Conservation (phyloP, 345 rosid genomes). For the Lenwebbia sp. region DNA sequence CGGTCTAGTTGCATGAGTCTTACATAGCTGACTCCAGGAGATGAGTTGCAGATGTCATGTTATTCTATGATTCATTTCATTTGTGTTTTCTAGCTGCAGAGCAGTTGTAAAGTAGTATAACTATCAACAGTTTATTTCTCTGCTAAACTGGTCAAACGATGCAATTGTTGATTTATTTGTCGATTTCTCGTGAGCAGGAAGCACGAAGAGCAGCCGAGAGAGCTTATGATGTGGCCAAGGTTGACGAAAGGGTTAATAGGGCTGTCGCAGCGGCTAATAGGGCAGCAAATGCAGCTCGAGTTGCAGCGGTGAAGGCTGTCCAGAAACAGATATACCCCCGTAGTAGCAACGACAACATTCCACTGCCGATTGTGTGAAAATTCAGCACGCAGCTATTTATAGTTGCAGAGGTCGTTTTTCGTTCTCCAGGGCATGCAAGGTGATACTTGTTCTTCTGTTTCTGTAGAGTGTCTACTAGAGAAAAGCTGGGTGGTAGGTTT, state of each 20-base stretch:
- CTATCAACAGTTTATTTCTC: not conserved
- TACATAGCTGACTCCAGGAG: not conserved
- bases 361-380: conserved; percentile 39
- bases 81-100: not conserved
- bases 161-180: not conserved
- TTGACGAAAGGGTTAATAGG: conserved; percentile 80
- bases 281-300: conserved; percentile 89
- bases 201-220: conserved; percentile 75
- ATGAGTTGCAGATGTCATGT: not conserved
- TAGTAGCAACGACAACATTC: conserved; percentile 29
- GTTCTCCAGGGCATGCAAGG: not conserved
- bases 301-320: conserved; percentile 75
- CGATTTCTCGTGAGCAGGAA: conserved; percentile 34
- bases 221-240: conserved; percentile 84
- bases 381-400: not conserved
- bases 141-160: not conserved
- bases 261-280: conserved; percentile 84
- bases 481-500: not conserved
- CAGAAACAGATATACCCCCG: conserved; percentile 62
- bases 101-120: not conserved
- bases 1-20: not conserved
- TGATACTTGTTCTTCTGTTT: not conserved
- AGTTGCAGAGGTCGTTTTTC: not conserved
- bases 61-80: not conserved
- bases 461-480: not conserved